Evolutionary conservation across 176 grass and related monocot genomes (phyloP).

Genomic region (Aegilops sharonensis): DNA sequence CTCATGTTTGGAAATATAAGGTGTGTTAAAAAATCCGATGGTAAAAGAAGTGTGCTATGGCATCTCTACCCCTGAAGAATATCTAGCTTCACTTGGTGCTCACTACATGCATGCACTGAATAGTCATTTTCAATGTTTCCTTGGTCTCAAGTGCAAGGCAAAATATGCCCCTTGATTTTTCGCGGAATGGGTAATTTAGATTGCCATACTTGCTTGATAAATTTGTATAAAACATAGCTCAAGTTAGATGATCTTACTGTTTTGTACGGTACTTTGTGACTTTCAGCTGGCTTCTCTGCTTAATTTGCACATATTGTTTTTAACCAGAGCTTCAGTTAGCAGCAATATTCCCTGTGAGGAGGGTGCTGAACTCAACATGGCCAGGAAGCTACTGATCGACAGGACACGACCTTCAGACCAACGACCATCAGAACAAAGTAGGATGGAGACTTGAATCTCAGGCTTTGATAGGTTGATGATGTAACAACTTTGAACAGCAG

Average conservation of each 20-base stretch:
- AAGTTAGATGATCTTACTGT: not conserved
- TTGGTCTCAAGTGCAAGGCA: not conserved
- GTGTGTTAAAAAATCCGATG: not conserved
- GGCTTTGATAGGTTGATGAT: slow-evolving; percentile 44
- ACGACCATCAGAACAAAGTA: slow-evolving; percentile 47
- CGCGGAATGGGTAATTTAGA: not conserved
- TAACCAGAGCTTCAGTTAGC: not conserved
- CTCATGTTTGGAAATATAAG: not conserved
- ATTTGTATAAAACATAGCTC: not conserved
- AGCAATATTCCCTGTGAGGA: slow-evolving; percentile 49
- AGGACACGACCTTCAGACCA: slow-evolving; percentile 32
- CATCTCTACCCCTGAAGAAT: not conserved
- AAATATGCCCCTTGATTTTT: not conserved
- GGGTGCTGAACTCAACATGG: slow-evolving; percentile 39
- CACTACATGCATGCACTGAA: not conserved
- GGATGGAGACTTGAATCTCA: slow-evolving; percentile 72
- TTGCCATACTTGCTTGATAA: not conserved
- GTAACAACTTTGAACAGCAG: slow-evolving; percentile 15
- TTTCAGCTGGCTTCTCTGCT: not conserved
- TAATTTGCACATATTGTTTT: not conserved
- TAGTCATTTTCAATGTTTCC: not conserved
- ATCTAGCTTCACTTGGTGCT: not conserved
- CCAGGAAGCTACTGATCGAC: slow-evolving; percentile 61
- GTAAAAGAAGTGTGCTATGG: not conserved
- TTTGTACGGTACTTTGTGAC: not conserved